A percentile compares a stretch with the other conserved stretches of the same genome.
Evolutionary conservation across 129 eudicot species (phyloP).

Genomic region (Flaveria trinervia): DNA sequence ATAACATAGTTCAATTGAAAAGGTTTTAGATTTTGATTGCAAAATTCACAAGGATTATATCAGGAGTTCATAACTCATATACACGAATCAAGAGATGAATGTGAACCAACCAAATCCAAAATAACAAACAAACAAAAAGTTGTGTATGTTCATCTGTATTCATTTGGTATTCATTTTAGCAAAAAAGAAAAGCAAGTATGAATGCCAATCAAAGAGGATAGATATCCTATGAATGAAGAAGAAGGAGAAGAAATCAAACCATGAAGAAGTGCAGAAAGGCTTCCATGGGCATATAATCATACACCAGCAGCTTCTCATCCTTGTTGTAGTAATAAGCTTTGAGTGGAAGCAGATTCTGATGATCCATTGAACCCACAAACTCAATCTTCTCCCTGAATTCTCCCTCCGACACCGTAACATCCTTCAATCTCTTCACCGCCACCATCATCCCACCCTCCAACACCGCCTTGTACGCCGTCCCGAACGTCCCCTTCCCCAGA

Average conservation of each 20-base stretch:
- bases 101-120: too few species aligned
- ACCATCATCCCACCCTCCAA: slow-evolving; percentile 79
- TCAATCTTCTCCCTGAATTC: slow-evolving; percentile 86
- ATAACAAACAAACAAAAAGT: too few species aligned
- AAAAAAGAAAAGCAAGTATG: too few species aligned
- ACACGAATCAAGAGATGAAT: too few species aligned
- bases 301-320: slow-evolving; percentile 93
- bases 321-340: slow-evolving; percentile 83
- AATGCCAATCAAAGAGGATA: too few species aligned
- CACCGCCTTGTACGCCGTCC: slow-evolving; percentile 91
- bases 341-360: slow-evolving; percentile 81
- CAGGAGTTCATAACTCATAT: too few species aligned
- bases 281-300: slow-evolving; percentile 93
- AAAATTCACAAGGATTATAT: too few species aligned
- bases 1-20: too few species aligned
- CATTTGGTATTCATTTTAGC: too few species aligned
- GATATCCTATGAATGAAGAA: not conserved
- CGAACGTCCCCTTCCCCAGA: slow-evolving; percentile 85
- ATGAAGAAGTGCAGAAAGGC: slow-evolving; percentile 92
- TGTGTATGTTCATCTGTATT: too few species aligned
- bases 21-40: too few species aligned
- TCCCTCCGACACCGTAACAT: slow-evolving; percentile 59
- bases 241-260: slow-evolving; percentile 41
- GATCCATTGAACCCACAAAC: slow-evolving; percentile 81
- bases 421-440: slow-evolving; percentile 95